Percentiles rank a stretch among this genome's conserved stretches.
Conservation (phyloP, 352 stramenopile species). For the Phytopythium cucurbitacearum region DNA sequence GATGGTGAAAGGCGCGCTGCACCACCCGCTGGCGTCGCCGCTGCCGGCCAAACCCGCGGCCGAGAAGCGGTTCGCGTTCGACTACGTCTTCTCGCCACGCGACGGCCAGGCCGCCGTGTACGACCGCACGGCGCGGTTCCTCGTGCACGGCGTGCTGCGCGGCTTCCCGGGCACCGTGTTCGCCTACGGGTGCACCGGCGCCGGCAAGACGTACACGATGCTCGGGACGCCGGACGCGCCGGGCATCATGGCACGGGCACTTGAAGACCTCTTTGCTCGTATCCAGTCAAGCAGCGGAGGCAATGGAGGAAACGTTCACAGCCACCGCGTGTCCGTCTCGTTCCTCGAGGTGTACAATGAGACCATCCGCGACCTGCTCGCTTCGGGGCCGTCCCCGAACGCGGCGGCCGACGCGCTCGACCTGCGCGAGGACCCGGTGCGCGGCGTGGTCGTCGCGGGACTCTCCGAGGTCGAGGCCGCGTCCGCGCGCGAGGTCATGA, state of each 20-base stretch:
- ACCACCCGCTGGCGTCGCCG: conserved; percentile 8
- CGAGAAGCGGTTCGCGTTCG: conserved; percentile 89
- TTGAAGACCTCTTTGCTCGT: conserved; percentile 82
- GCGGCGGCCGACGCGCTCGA: conserved; percentile 49
- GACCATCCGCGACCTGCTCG: conserved; percentile 89
- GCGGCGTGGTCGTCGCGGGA: conserved; percentile 76
- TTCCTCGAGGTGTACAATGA: conserved; percentile 94
- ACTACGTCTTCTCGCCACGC: conserved; percentile 77
- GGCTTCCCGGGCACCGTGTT: conserved; percentile 92
- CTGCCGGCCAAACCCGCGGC: conserved; percentile 8
- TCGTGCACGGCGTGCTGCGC: conserved; percentile 86
- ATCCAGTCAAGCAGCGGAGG: conserved; percentile 29
- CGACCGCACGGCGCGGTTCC: conserved; percentile 80
- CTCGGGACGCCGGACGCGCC: conserved; percentile 75
- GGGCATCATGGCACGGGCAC: conserved; percentile 86
- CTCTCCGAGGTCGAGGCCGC: conserved; percentile 83
- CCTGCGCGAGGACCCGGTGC: conserved; percentile 83
- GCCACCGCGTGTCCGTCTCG: conserved; percentile 67
- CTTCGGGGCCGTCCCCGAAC: conserved; percentile 18
- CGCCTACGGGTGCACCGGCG: conserved; percentile 86
- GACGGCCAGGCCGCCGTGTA: conserved; percentile 83
- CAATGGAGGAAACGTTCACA: conserved; percentile 11
- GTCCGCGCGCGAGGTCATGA: conserved; percentile 82
- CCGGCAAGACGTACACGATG: conserved; percentile 92
- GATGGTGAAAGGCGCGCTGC: too few species aligned